A percentile compares a stretch with the other conserved stretches of the same genome.
These are phyloP conservation scores for Pisolithus marmoratus DNA, from an alignment of 768 basidiomycete genomes.

Conservation along the genomic window DNA sequence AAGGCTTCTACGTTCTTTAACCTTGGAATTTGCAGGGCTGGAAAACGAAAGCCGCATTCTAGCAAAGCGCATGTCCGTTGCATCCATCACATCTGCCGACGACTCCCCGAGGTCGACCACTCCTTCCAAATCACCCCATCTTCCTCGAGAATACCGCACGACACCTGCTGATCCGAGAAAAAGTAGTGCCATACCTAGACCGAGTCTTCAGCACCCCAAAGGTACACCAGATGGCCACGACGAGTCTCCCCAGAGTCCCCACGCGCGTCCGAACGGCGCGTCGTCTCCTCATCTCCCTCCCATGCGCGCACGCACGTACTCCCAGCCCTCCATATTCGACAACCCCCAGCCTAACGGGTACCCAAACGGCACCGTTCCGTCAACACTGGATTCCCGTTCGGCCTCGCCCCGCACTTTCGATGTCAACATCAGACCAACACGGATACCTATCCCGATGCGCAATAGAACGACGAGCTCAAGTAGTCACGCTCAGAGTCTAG, in stretches of 20 bases:
- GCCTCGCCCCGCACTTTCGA: conserved; percentile 40
- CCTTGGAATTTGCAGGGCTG: conserved; percentile 46
- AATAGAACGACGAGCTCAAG: conserved; percentile 37
- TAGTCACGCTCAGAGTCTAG: conserved; percentile 30
- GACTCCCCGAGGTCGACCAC: conserved; percentile 28
- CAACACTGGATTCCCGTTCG: conserved; percentile 34
- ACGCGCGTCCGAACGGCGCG: conserved; percentile 22
- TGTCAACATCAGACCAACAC: conserved; percentile 37
- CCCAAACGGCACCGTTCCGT: conserved; percentile 22
- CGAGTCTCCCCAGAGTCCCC: conserved; percentile 16
- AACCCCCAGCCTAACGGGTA: conserved; percentile 27
- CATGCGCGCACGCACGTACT: conserved; percentile 59
- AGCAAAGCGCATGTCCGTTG: conserved; percentile 68
- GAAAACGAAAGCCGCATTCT: conserved; percentile 77
- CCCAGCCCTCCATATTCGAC: conserved; percentile 51
- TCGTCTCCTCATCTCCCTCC: conserved; percentile 27
- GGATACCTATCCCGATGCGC: conserved; percentile 43
- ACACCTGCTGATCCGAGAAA: conserved; percentile 29
- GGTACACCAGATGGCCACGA: conserved; percentile 21
- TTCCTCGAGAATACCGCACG: conserved; percentile 15
- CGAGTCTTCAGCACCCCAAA: conserved; percentile 36
- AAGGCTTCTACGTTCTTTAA: not conserved
- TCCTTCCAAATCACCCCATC: conserved; percentile 14
- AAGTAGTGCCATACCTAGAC: conserved; percentile 41
- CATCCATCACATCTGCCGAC: conserved; percentile 57